Base-by-base conservation (phyloP, 2,329 filamentous ascomycete species). In the Aspergillus ochraceus region DNA sequence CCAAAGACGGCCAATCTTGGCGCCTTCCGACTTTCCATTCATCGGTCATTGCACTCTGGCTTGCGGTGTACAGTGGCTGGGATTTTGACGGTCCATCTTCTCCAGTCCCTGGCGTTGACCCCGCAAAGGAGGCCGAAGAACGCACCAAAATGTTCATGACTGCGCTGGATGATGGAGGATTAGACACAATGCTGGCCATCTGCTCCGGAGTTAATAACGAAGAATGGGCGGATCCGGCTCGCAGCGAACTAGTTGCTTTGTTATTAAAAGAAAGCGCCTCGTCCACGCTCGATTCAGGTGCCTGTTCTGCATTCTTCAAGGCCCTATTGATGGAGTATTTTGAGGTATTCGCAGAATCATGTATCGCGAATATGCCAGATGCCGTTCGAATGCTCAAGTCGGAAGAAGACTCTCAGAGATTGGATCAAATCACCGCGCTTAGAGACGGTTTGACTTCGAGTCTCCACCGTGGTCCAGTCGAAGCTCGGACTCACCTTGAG, bases 321-420 rank as follows among this genome's bases (percentile, higher is more conserved):
- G 72, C 81, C 6, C 80, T 89, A 22, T 77, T 96, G 29, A 91
- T 94, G 86, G 84, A 89, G 60, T 90, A 93, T 70, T 77, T 98
- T 10, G 94, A 98, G 72, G 84, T 85, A 0, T 97, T 98, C 70
- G 87, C 94, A 8, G 94, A 98, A 71, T 90, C 90, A 5, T 96
- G 97, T 72, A 96, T 99, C 66, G 91, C 92, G 0, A 97, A 99
- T 70, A 90, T 98, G 80, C 95, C 95, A 0, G 93, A 98, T 77
- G 89, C 95, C 3, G 83, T 99, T 49, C 88, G 94, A 56, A 91
- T 88, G 74, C 81, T 98, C 30, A 91, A 94, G 63, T 85, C 88
- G 1, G 92, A 97, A 61, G 94, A 98, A 75, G 94, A 98, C 69
- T 90, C 95, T 65, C 92, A 96, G 73, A 68, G 79, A 53, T 63